phyloP scores from a whole-genome alignment of 129 eudicot species.

The Centella asiatica region DNA sequence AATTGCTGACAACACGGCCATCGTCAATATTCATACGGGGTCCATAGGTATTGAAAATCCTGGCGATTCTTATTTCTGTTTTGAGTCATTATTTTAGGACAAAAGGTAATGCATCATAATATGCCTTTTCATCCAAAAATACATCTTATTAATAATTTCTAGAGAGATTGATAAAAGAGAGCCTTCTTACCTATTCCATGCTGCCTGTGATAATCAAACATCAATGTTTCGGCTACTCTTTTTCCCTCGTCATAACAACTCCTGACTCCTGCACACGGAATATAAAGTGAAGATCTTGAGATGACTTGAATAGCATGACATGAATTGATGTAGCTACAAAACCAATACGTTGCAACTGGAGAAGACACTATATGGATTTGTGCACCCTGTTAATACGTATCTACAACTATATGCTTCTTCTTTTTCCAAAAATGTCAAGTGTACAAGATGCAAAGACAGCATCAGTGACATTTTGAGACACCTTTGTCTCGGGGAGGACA shows the following conservation, averaged over 20 bases:
- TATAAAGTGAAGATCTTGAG: neutral
- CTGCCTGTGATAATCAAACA: conserved; percentile 87
- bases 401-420: no score
- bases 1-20: conserved; percentile 88
- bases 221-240: conserved; percentile 86
- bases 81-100: neutral
- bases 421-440: no score
- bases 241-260: conserved; percentile 95
- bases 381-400: no score
- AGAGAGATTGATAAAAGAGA: neutral
- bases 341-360: no score
- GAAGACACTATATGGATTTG: no score
- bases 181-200: conserved; percentile 65
- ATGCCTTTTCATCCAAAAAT: no score
- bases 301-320: no score
- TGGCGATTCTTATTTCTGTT: conserved; percentile 78
- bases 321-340: no score
- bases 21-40: conserved; percentile 92
- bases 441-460: no score
- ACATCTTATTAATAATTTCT: no score
- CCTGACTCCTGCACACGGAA: conserved; percentile 56
- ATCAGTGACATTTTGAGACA: no score
- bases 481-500: no score
- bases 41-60: conserved; percentile 86
- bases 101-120: neutral